These are phyloP conservation scores for Alternaria ventricosa DNA, from an alignment of 2,329 filamentous ascomycete genomes.

Conservation along the genomic window DNA sequence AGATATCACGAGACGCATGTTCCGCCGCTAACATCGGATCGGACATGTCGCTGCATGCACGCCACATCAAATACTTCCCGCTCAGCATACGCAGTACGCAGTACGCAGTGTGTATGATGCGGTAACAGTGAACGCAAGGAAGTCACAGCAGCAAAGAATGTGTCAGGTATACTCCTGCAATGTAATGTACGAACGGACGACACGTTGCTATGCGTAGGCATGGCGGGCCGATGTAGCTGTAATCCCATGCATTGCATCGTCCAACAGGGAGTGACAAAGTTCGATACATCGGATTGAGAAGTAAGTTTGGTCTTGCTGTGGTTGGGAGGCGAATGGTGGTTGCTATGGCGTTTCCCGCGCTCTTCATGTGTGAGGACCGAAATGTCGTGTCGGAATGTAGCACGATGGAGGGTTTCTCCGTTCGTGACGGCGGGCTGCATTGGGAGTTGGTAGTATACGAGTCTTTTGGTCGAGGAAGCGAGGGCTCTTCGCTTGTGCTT, in stretches of 20 bases:
- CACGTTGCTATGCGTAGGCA: neutral
- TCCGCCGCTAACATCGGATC: neutral
- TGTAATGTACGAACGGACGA: neutral
- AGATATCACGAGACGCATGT: neutral
- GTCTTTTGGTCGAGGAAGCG: neutral
- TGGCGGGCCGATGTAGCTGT: constrained; percentile 7
- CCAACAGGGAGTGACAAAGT: neutral
- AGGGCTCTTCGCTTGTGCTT: neutral
- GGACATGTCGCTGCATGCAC: constrained; percentile 8
- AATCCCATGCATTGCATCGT: neutral
- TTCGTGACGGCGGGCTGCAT: neutral
- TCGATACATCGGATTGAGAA: neutral
- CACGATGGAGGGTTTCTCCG: neutral
- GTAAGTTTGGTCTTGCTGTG: neutral
- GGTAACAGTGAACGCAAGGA: neutral
- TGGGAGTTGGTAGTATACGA: neutral
- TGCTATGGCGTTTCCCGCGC: neutral
- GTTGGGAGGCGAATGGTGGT: neutral
- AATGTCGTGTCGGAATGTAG: neutral
- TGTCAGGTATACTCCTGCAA: neutral
- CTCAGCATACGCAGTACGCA: constrained; percentile 7
- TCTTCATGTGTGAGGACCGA: neutral
- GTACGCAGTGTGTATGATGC: neutral
- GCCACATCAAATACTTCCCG: constrained; percentile 12
- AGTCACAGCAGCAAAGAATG: neutral